Evolutionary conservation across 164 flowering plant genomes (phyloP).

Genomic region (Nymphaea colorata): DNA sequence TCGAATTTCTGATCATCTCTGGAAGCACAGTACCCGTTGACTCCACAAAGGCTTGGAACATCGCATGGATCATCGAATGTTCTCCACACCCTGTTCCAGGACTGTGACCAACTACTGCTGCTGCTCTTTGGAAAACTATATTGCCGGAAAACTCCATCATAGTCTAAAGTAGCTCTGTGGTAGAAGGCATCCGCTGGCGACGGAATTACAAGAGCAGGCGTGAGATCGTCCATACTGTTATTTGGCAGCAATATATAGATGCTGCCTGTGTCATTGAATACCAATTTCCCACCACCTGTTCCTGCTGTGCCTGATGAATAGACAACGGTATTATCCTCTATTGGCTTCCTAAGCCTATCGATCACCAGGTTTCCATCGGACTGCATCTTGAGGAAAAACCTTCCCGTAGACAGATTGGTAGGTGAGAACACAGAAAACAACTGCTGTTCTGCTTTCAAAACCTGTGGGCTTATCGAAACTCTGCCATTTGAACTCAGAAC

Average conservation of each 20-base stretch:
- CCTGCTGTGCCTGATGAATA: not conserved
- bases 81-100: not conserved
- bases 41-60: not conserved
- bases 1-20: not conserved
- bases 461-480: conserved; percentile 16
- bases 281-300: conserved; percentile 1
- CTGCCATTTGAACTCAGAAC: conserved; percentile 2
- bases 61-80: not conserved
- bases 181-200: too few relatives aligned
- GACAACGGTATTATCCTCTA: not conserved
- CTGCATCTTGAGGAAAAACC: conserved; percentile 18
- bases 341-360: not conserved
- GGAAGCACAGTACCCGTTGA: not conserved
- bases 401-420: conserved; percentile 23
- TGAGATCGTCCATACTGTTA: too few relatives aligned
- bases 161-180: too few relatives aligned
- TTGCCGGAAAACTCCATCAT: too few relatives aligned
- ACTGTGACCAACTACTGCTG: not conserved
- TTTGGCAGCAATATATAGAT: conserved; percentile 17
- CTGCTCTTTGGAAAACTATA: too few relatives aligned
- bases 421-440: conserved; percentile 16
- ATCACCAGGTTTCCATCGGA: conserved; percentile 28
- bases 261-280: conserved; percentile 25
- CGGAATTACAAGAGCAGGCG: too few relatives aligned
- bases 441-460: not conserved